A percentile compares a stretch with the other conserved stretches of the same genome.
These are phyloP conservation scores for Bimuria novae-zelandiae DNA, from an alignment of 2,329 filamentous ascomycete species.

Conservation along the genomic window DNA sequence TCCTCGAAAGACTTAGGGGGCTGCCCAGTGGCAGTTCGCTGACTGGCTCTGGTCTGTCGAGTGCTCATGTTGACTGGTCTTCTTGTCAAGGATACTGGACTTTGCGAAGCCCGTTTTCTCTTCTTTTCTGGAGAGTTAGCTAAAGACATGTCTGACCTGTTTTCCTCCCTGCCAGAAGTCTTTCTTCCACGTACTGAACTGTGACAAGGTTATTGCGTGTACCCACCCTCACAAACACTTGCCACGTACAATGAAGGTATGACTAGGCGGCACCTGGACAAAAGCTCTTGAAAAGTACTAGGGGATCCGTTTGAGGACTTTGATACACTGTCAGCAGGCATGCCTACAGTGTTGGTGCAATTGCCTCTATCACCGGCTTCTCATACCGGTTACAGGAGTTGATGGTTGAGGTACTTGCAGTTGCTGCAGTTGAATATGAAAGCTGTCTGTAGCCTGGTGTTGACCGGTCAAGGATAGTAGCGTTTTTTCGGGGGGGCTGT, in stretches of 20 bases:
- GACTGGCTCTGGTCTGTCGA: background rate
- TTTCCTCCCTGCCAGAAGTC: conserved; percentile 25
- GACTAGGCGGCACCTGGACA: conserved; percentile 27
- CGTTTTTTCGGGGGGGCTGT: conserved; percentile 19
- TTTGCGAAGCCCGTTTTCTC: conserved; percentile 34
- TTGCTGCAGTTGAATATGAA: conserved; percentile 13
- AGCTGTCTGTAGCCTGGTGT: conserved; percentile 17
- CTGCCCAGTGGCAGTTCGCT: too few relatives aligned
- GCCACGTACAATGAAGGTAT: conserved; percentile 35
- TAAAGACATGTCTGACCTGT: conserved; percentile 31
- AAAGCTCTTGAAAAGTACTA: conserved; percentile 25
- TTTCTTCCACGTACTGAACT: conserved; percentile 42
- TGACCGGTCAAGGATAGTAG: conserved; percentile 15
- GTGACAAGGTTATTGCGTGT: background rate
- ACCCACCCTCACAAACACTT: background rate
- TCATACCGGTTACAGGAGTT: conserved; percentile 24
- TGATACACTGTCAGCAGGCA: conserved; percentile 35
- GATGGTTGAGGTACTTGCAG: conserved; percentile 10
- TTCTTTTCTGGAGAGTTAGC: conserved; percentile 41
- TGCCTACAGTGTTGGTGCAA: conserved; percentile 27
- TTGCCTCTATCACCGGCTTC: conserved; percentile 25
- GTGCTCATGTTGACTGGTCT: background rate
- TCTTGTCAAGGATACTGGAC: conserved; percentile 11
- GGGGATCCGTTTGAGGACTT: conserved; percentile 34
- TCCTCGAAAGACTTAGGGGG: background rate